A percentile compares a stretch with the other conserved stretches of the same genome.
phyloP scores from a whole-genome alignment of 2,329 filamentous ascomycete genomes.

The Sclerotinia spermophila region DNA sequence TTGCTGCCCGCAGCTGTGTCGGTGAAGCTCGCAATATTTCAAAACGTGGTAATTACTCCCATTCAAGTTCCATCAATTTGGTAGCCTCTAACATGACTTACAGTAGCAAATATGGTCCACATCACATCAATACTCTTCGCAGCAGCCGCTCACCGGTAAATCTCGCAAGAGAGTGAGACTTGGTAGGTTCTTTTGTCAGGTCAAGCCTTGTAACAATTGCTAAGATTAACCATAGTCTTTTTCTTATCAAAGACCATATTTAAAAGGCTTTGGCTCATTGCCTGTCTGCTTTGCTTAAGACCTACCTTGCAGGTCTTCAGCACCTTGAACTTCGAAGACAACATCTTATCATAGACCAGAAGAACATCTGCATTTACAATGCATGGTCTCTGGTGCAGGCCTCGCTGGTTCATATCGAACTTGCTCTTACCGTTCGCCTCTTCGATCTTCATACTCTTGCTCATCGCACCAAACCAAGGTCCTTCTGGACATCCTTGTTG shows the following conservation, averaged over 20 bases:
- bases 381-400: neutral
- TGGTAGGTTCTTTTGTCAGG: neutral
- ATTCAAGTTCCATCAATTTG: neutral
- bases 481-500: too few species aligned
- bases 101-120: neutral
- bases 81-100: neutral
- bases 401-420: neutral
- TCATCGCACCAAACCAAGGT: too few species aligned
- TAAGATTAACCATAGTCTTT: neutral
- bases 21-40: neutral
- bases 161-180: neutral
- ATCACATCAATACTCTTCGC: accelerated
- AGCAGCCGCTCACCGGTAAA: neutral
- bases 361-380: neutral
- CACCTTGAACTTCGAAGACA: neutral
- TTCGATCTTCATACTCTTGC: neutral
- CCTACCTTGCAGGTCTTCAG: neutral
- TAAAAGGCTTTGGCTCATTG: neutral
- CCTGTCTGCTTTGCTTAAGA: neutral
- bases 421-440: neutral
- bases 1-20: neutral
- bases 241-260: neutral
- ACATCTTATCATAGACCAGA: neutral
- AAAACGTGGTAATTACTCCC: neutral
- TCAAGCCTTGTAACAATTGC: neutral